Conservation (phyloP, 352 stramenopile species). For the Phytophthora europaea region DNA sequence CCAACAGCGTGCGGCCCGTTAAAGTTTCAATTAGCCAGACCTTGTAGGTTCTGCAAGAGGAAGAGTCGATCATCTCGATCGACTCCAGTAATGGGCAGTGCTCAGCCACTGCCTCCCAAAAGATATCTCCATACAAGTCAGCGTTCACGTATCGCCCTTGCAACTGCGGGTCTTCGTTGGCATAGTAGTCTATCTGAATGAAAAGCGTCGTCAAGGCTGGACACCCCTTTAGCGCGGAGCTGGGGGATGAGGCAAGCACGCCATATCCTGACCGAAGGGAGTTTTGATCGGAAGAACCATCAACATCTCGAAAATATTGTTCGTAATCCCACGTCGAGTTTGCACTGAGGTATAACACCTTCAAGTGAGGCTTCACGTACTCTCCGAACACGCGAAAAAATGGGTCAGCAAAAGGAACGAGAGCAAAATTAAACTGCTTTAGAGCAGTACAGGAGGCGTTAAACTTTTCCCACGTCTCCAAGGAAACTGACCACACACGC, state of each 20-base stretch:
- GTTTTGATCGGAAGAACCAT: background rate
- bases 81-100: background rate
- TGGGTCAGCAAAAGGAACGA: slow-evolving; percentile 8
- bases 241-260: background rate
- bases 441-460: slow-evolving; percentile 7
- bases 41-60: background rate
- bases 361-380: background rate
- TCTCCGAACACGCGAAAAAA: slow-evolving; percentile 19
- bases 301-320: background rate
- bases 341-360: background rate
- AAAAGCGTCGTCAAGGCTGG: background rate
- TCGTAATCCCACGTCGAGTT: slow-evolving; percentile 2
- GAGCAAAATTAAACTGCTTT: background rate
- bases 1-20: background rate
- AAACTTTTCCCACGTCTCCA: slow-evolving; percentile 13
- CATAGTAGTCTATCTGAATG: slow-evolving; percentile 3
- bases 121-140: slow-evolving; percentile 8
- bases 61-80: slow-evolving; percentile 9
- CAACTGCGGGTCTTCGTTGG: background rate
- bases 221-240: background rate
- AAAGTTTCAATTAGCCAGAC: background rate
- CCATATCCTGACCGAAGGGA: slow-evolving; percentile 1
- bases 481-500: background rate
- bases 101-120: slow-evolving; percentile 7
- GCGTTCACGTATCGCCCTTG: slow-evolving; percentile 3